Evolutionary conservation across 208 protist genomes (phyloP), one percentile per base, ranked within the genome.

Genomic region (Crithidia bombi): DNA sequence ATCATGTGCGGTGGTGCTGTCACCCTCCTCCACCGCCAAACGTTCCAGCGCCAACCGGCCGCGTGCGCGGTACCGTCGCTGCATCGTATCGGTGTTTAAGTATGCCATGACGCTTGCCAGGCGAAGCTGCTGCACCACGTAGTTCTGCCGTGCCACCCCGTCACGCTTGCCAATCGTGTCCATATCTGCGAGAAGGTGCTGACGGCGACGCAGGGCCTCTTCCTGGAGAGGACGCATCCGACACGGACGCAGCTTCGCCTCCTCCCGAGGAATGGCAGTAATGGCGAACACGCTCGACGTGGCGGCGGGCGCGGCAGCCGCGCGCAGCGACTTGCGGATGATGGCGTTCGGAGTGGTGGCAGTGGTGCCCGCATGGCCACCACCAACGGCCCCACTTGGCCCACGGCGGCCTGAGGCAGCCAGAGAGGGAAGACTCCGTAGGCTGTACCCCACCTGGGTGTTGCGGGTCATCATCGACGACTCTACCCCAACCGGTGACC

Each of bases 61-160:
- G 1, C 35, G 63, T 2, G 49, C 57, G 41, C 71, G 58, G 43
- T 66, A 77, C 0, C 71, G 71, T 11, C 71, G 71, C 57, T 67
- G 43, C 71, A 77, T 77, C 14, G 56, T 44, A 23, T 77, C 71
- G 10, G 71, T 66, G 39, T 70, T 23, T 3, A 61, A 30, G 12
- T 67, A 39, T n/a, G 71, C 51, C 49, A 77, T 70, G 7, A 56
- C 57, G 36, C 66, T 77, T 17, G 64, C 44, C 32, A 77, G 46
- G 0, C 46, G 43, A 35, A 77, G 71, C 38, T 77, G 71, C 65
- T 77, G 71, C 21, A 65, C 64, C 12, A 67, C 33, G 56, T 77
- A 77, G 21, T 47, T 28, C 25, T 77, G 71, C 17, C 71, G 71
- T 2, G 64, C 63, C n/a, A 66, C 64, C 11, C n/a, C 38, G 39